Percentiles rank a stretch among this genome's conserved stretches.
These are phyloP conservation scores for Neurospora sp. DNA, from an alignment of 2,329 filamentous ascomycete species.

Conservation along the genomic window DNA sequence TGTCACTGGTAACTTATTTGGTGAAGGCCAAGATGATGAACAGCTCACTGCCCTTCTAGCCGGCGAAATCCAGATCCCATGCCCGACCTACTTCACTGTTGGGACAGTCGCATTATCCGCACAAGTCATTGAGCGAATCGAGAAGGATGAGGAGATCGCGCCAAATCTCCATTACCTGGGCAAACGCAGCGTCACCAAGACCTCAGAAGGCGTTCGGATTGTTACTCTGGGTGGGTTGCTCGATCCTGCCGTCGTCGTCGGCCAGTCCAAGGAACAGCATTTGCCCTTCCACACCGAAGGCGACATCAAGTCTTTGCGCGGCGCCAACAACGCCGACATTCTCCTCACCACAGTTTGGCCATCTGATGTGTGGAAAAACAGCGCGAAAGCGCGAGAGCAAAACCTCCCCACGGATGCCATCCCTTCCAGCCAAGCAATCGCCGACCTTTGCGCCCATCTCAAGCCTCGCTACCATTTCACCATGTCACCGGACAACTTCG, in stretches of 20 bases:
- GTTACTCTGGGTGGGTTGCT: slow-evolving; percentile 73
- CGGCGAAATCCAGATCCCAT: slow-evolving; percentile 62
- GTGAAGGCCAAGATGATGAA: slow-evolving; percentile 46
- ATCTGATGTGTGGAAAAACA: slow-evolving; percentile 51
- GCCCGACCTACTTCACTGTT: slow-evolving; percentile 87
- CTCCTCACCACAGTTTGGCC: slow-evolving; percentile 85
- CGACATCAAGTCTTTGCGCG: slow-evolving; percentile 66
- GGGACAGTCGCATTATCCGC: slow-evolving; percentile 63
- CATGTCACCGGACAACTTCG: slow-evolving; percentile 52
- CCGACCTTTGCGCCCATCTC: slow-evolving; percentile 66
- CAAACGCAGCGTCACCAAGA: slow-evolving; percentile 79
- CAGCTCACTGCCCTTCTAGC: slow-evolving; percentile 54
- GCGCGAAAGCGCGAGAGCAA: slow-evolving; percentile 53
- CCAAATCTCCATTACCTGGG: slow-evolving; percentile 86
- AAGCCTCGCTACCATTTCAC: slow-evolving; percentile 92
- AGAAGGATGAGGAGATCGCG: slow-evolving; percentile 66
- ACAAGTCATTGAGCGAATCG: slow-evolving; percentile 60
- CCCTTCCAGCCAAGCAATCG: slow-evolving; percentile 53
- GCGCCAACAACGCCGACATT: slow-evolving; percentile 73
- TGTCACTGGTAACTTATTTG: slow-evolving; percentile 75
- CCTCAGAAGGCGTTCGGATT: slow-evolving; percentile 78
- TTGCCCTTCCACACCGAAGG: slow-evolving; percentile 67
- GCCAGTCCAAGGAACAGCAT: slow-evolving; percentile 60
- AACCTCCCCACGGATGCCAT: slow-evolving; percentile 41
- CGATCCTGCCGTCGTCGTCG: slow-evolving; percentile 49